Percentiles rank a stretch among this genome's conserved stretches.
Conservation (phyloP, 768 basidiomycete genomes). For the Pleurotus salmoneostramineus region DNA sequence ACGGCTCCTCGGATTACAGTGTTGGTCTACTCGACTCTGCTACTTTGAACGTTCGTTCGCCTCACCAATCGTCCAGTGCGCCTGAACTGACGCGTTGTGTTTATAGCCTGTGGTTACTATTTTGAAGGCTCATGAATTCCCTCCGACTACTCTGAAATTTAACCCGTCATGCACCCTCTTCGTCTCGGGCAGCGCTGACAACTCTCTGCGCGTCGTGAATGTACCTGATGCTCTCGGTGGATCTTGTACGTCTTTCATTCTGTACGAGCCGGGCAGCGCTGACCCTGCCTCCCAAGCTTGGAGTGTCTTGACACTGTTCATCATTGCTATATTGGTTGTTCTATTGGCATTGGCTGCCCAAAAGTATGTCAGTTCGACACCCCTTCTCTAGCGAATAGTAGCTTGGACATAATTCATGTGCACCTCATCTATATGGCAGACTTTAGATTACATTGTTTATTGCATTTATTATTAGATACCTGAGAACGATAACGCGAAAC, state of each 20-base stretch:
- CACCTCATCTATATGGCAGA: background rate
- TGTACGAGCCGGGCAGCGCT: background rate
- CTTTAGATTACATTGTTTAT: slow-evolving; percentile 8
- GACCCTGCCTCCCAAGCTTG: slow-evolving; percentile 25
- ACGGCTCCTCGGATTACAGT: slow-evolving; percentile 82
- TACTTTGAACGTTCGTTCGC: slow-evolving; percentile 62
- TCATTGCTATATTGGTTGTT: slow-evolving; percentile 38
- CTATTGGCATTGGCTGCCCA: slow-evolving; percentile 38
- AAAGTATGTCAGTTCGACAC: slow-evolving; percentile 10
- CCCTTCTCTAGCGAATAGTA: background rate
- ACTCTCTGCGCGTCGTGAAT: slow-evolving; percentile 74
- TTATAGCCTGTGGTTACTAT: slow-evolving; percentile 83
- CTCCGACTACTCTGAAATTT: slow-evolving; percentile 86
- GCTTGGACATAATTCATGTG: background rate
- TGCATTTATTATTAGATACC: slow-evolving; percentile 8
- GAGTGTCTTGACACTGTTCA: slow-evolving; percentile 31
- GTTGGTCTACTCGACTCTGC: slow-evolving; percentile 81
- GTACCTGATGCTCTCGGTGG: slow-evolving; percentile 56
- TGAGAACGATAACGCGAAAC: background rate
- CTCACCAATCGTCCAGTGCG: background rate
- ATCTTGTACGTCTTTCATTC: slow-evolving; percentile 40
- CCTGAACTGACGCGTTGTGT: slow-evolving; percentile 6
- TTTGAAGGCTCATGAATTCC: slow-evolving; percentile 92
- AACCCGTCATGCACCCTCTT: slow-evolving; percentile 78
- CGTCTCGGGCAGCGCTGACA: slow-evolving; percentile 89